These are phyloP conservation scores for Nepenthes alata DNA, from an alignment of 179 eudicot species.

Conservation along the genomic window DNA sequence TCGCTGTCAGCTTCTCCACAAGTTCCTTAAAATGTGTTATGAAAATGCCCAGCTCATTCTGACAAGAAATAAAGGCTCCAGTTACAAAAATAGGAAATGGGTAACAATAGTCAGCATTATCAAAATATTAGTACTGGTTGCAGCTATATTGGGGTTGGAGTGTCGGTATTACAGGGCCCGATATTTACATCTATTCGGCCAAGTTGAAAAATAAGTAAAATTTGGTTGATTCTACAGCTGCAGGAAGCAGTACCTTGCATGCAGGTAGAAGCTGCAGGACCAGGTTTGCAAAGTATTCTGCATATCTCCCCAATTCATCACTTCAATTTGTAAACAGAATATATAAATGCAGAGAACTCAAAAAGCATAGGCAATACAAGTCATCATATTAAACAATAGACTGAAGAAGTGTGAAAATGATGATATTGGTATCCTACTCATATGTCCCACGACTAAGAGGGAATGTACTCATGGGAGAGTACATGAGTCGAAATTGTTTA, in stretches of 20 bases:
- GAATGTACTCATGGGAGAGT: not conserved
- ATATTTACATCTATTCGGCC: not conserved
- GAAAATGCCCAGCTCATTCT: constrained; percentile 15
- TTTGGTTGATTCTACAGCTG: not conserved
- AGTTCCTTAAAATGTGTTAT: constrained; percentile 11
- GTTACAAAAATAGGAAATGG: not conserved
- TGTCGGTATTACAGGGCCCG: too few species aligned
- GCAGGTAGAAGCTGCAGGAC: constrained; percentile 10
- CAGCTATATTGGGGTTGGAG: too few species aligned
- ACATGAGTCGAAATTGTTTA: not conserved
- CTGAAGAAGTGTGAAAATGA: not conserved
- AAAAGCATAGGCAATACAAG: not conserved
- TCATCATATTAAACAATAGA: not conserved
- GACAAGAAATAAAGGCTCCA: not conserved
- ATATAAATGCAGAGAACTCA: not conserved
- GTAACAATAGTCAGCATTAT: not conserved
- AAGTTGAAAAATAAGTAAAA: not conserved
- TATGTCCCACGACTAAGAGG: too few species aligned
- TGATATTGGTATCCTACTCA: not conserved
- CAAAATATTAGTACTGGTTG: too few species aligned
- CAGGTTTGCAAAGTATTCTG: constrained; percentile 10
- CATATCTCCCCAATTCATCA: constrained; percentile 14
- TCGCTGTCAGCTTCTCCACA: constrained; percentile 12
- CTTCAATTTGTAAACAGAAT: constrained; percentile 5
- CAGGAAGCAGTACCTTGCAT: constrained; percentile 15